Base-by-base conservation (phyloP, 2,329 filamentous ascomycete species). In the Neocatenulostroma microsporum region DNA sequence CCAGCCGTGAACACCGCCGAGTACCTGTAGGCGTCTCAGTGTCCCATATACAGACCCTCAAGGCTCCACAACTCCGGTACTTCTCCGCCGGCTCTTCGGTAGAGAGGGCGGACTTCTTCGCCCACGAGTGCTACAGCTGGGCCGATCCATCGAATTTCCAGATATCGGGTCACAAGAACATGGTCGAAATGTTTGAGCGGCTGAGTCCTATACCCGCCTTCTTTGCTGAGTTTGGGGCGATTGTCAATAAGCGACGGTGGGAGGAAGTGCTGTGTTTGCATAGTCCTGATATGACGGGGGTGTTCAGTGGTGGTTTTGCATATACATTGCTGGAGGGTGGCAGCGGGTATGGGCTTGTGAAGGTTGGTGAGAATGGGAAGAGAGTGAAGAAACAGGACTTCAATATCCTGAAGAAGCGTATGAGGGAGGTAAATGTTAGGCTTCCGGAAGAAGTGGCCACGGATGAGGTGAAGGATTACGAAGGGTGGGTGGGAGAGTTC, bases 181-280 rank as follows among this genome's bases (percentile, higher is more conserved):
- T 37, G 39, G 39, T 47, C 6, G 35, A 40, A 14, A 27, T n/a
- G 3, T 24, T 41, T 15, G 28, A 20, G 12, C 19, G 21, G 7
- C 26, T 21, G 1, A 28, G 15, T 8, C 40, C 30, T 4, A 34
- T 48, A 21, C 49, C 47, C 11, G 47, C 47, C 36, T 41, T 48
- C 8, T 30, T 45, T 24, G 26, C 29, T 3, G 45, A 40, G 23
- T 51, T 40, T 25, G 49, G 49, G 3, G 23, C 33, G 17, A 25
- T 37, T 11, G 34, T 34, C 3, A 29, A 36, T 9, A 12, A 30
- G 13, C 39, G 49, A 21, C 18, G 18, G 2, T 46, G 47, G 42
- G 37, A 44, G 12, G 49, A 52, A 33, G 41, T 52, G 4, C 19
- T 27, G 3, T 50, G 46, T 37, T 24, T 52, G 25, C 49, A 45